These are phyloP conservation scores for Myxozyma geophila DNA, from an alignment of 805 yeast species.

Conservation along the genomic window DNA sequence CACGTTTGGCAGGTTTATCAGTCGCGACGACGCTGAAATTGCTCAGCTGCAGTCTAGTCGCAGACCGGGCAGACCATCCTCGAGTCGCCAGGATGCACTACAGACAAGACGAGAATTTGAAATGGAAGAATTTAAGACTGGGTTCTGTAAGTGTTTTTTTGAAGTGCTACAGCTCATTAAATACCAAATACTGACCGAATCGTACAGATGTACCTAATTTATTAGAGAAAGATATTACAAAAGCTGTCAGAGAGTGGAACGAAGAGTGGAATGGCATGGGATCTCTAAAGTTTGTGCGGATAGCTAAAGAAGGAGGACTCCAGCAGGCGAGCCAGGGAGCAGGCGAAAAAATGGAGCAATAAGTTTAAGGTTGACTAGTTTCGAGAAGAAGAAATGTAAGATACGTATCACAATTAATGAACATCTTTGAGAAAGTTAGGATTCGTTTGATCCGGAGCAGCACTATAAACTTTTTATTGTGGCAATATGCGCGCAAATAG, in stretches of 20 bases:
- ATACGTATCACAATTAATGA: neutral
- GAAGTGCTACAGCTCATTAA: neutral
- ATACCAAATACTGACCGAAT: neutral
- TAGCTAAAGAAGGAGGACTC: constrained; percentile 38
- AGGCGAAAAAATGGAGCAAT: constrained; percentile 6
- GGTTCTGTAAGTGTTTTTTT: constrained; percentile 49
- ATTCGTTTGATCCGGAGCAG: too few relatives aligned
- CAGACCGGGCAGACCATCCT: constrained; percentile 86
- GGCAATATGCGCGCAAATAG: too few relatives aligned
- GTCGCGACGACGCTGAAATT: constrained; percentile 77
- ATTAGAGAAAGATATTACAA: constrained; percentile 62
- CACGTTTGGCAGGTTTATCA: constrained; percentile 47
- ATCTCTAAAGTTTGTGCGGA: constrained; percentile 56
- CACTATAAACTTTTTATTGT: too few relatives aligned
- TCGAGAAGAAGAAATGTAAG: neutral
- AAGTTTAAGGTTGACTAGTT: neutral
- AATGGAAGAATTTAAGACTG: constrained; percentile 63
- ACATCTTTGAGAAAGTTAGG: too few relatives aligned
- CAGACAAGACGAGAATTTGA: constrained; percentile 69
- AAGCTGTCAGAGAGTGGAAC: constrained; percentile 71
- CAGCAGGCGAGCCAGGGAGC: constrained; percentile 11
- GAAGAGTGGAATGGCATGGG: constrained; percentile 80
- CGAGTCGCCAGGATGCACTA: constrained; percentile 68
- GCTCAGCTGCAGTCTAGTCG: constrained; percentile 62
- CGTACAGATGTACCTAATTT: constrained; percentile 64